A percentile compares a stretch with the other conserved stretches of the same genome.
These are phyloP conservation scores for Heritiera fomes DNA, from an alignment of 345 rosid species.

Conservation along the genomic window DNA sequence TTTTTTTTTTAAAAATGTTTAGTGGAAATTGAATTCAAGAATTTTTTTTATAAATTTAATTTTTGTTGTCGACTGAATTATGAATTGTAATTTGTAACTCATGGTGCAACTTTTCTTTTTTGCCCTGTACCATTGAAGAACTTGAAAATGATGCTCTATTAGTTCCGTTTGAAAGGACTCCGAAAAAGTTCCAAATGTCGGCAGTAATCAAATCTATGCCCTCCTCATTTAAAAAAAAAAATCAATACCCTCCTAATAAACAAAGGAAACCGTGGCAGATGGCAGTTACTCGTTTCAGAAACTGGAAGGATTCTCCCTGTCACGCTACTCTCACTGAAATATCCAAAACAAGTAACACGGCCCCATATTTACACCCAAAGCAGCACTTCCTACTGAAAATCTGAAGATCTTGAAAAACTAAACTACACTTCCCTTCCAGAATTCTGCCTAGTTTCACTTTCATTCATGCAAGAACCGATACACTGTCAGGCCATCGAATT, in stretches of 20 bases:
- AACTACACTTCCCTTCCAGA: background rate
- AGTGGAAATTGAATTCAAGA: too few species aligned
- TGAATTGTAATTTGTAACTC: too few species aligned
- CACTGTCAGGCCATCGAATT: background rate
- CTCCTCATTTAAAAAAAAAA: too few species aligned
- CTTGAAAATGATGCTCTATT: background rate
- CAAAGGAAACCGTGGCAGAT: background rate
- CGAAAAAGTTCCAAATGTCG: background rate
- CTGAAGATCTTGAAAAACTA: background rate
- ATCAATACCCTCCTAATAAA: too few species aligned
- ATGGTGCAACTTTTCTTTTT: too few species aligned
- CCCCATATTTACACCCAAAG: background rate
- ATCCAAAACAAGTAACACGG: too few species aligned
- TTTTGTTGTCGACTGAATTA: too few species aligned
- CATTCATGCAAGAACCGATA: slow-evolving; percentile 4
- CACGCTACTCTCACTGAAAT: too few species aligned
- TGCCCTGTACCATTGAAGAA: background rate
- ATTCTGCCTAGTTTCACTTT: background rate
- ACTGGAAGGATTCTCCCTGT: background rate
- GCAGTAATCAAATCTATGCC: too few species aligned
- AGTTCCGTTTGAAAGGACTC: background rate
- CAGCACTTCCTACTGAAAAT: background rate
- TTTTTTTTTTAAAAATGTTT: too few species aligned
- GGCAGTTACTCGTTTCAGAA: slow-evolving; percentile 5
- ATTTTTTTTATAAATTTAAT: too few species aligned